A percentile compares a stretch with the other conserved stretches of the same genome.
phyloP scores from a whole-genome alignment of 805 yeast species.

The Starmerella cellae region DNA sequence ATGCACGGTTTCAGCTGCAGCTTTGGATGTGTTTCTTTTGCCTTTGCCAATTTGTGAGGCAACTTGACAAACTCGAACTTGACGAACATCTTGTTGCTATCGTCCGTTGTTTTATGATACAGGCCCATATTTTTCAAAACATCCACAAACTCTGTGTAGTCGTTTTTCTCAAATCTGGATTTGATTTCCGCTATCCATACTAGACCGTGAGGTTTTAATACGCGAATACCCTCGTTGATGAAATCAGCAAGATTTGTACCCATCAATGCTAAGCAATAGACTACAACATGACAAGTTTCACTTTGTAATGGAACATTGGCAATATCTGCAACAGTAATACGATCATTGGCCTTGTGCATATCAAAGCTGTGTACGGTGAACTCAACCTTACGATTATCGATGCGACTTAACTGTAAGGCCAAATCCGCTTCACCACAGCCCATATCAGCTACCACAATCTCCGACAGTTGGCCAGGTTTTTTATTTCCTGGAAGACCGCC shows the following conservation, averaged over 20 bases:
- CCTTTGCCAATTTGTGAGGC: slow-evolving; percentile 36
- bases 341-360: slow-evolving; percentile 70
- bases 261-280: slow-evolving; percentile 90
- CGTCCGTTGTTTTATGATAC: slow-evolving; percentile 77
- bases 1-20: slow-evolving; percentile 81
- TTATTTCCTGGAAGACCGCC: slow-evolving; percentile 70
- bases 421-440: slow-evolving; percentile 98
- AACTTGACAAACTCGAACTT: slow-evolving; percentile 81
- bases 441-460: slow-evolving; percentile 87
- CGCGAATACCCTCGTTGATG: slow-evolving; percentile 74
- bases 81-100: slow-evolving; percentile 82
- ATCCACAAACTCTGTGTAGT: slow-evolving; percentile 51
- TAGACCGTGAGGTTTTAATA: slow-evolving; percentile 82
- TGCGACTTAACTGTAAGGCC: slow-evolving; percentile 33
- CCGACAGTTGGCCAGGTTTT: slow-evolving; percentile 28
- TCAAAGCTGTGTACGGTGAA: slow-evolving; percentile 78
- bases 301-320: slow-evolving; percentile 75
- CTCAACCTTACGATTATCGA: slow-evolving; percentile 26
- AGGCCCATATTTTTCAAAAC: slow-evolving; percentile 66
- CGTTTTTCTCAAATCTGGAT: slow-evolving; percentile 59
- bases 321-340: slow-evolving; percentile 94
- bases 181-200: slow-evolving; percentile 97
- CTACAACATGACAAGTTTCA: slow-evolving; percentile 69
- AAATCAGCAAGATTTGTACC: slow-evolving; percentile 94
- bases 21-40: slow-evolving; percentile 49